phyloP scores from a whole-genome alignment of 1,284 basidiomycete species.

The Leccinum glutinopallens region DNA sequence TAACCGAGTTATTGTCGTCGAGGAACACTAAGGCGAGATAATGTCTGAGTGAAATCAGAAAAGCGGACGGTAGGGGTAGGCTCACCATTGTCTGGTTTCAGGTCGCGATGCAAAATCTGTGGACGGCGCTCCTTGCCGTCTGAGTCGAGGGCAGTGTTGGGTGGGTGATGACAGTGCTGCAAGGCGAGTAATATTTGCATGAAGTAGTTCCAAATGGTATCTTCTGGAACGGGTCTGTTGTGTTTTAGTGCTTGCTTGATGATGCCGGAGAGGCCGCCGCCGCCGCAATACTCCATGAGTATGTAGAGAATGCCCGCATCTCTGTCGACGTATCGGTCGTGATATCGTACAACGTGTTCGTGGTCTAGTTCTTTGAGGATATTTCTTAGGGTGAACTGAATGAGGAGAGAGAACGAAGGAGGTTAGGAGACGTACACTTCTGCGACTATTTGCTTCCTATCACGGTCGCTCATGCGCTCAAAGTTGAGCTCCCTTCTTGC shows the following conservation, averaged over 20 bases:
- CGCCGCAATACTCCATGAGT: constrained; percentile 96
- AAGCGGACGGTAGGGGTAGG: constrained; percentile 6
- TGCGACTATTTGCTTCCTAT: constrained; percentile 93
- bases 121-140: constrained; percentile 56
- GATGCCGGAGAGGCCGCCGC: constrained; percentile 86
- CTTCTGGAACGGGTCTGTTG: constrained; percentile 79
- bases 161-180: constrained; percentile 88
- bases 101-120: constrained; percentile 90
- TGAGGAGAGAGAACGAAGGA: background rate
- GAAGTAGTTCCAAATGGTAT: constrained; percentile 94
- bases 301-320: constrained; percentile 92
- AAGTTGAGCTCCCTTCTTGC: constrained; percentile 97
- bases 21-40: constrained; percentile 71
- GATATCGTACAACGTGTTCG: constrained; percentile 93
- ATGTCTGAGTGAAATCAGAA: constrained; percentile 4
- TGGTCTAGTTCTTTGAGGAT: constrained; percentile 95
- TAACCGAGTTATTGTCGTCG: constrained; percentile 77
- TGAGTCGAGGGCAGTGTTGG: constrained; percentile 46
- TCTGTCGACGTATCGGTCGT: constrained; percentile 89
- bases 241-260: constrained; percentile 79
- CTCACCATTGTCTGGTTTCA: constrained; percentile 96
- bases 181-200: constrained; percentile 91
- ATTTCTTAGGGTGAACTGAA: constrained; percentile 58
- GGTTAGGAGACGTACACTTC: constrained; percentile 79
- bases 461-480: constrained; percentile 90